Percentiles rank a stretch among this genome's conserved stretches.
These are phyloP conservation scores for Entomortierella beljakovae DNA, from an alignment of 192 early-diverging fungal genomes.

Conservation along the genomic window DNA sequence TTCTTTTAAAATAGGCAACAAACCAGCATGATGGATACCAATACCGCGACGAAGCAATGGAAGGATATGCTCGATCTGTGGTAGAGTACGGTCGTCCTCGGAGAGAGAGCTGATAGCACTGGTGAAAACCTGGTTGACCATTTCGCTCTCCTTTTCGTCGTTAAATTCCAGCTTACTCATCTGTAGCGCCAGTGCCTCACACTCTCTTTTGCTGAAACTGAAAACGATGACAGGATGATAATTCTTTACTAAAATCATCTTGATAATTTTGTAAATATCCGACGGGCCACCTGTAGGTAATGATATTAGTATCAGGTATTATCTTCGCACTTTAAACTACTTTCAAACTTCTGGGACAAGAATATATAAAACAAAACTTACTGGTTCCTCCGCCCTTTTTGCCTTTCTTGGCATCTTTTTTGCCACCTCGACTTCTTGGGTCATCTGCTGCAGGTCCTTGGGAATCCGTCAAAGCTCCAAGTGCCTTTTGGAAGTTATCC, in stretches of 20 bases:
- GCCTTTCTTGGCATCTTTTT: conserved; percentile 69
- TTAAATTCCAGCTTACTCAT: conserved; percentile 96
- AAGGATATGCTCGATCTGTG: conserved; percentile 93
- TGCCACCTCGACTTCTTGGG: conserved; percentile 58
- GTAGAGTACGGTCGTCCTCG: conserved; percentile 91
- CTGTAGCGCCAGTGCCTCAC: conserved; percentile 90
- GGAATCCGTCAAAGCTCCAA: conserved; percentile 75
- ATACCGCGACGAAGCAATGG: conserved; percentile 93
- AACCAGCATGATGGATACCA: conserved; percentile 96
- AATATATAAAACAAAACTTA: too few species aligned
- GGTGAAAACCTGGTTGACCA: conserved; percentile 85
- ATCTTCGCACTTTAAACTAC: too few species aligned
- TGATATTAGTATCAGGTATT: background rate
- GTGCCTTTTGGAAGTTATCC: conserved; percentile 95
- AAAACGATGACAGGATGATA: conserved; percentile 99
- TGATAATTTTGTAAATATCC: conserved; percentile 94
- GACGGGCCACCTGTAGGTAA: conserved; percentile 60
- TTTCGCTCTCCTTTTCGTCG: conserved; percentile 81
- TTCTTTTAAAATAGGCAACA: conserved; percentile 97
- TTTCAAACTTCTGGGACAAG: too few species aligned
- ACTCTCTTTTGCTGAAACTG: conserved; percentile 93
- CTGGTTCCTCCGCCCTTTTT: conserved; percentile 57
- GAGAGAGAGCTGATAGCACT: conserved; percentile 87
- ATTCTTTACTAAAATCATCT: conserved; percentile 94
- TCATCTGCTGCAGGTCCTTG: conserved; percentile 66